Conservation (phyloP, 352 stramenopile species). For the Globisporangium camurandrum region DNA sequence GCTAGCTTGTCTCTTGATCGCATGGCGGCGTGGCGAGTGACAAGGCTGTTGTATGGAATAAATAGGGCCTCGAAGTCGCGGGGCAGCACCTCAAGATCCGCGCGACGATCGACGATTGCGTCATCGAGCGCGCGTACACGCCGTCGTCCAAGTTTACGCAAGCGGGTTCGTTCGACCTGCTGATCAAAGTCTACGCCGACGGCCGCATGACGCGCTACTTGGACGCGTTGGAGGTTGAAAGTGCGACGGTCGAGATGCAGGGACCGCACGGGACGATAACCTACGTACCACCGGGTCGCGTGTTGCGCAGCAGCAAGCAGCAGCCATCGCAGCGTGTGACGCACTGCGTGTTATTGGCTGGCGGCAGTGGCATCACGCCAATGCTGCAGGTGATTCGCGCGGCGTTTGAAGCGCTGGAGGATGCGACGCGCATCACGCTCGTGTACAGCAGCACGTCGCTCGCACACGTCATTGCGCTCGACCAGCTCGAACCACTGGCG, state of each 20-base stretch:
- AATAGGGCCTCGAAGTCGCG: constrained; percentile 51
- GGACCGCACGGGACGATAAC: constrained; percentile 58
- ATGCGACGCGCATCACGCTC: constrained; percentile 59
- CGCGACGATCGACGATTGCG: constrained; percentile 61
- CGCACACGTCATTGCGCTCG: constrained; percentile 58
- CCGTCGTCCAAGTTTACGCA: constrained; percentile 69
- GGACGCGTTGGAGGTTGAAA: constrained; percentile 33
- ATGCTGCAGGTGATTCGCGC: constrained; percentile 80
- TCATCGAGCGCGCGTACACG: constrained; percentile 72
- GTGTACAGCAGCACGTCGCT: constrained; percentile 70
- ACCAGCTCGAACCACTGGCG: constrained; percentile 62
- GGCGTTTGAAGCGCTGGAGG: constrained; percentile 44
- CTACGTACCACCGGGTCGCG: constrained; percentile 41
- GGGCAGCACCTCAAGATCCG: constrained; percentile 79
- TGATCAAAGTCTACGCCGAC: constrained; percentile 73
- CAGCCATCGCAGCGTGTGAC: constrained; percentile 33
- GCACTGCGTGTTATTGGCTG: constrained; percentile 73
- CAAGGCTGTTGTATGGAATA: background rate
- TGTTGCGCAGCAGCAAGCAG: constrained; percentile 41
- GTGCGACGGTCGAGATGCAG: constrained; percentile 65
- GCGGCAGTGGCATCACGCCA: constrained; percentile 68
- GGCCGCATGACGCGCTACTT: constrained; percentile 72
- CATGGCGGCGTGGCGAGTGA: too few species aligned
- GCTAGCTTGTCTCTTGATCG: too few species aligned
- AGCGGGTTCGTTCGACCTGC: constrained; percentile 55